Base-by-base conservation (phyloP, 768 basidiomycete genomes). In the Kwoniella shandongensis region DNA sequence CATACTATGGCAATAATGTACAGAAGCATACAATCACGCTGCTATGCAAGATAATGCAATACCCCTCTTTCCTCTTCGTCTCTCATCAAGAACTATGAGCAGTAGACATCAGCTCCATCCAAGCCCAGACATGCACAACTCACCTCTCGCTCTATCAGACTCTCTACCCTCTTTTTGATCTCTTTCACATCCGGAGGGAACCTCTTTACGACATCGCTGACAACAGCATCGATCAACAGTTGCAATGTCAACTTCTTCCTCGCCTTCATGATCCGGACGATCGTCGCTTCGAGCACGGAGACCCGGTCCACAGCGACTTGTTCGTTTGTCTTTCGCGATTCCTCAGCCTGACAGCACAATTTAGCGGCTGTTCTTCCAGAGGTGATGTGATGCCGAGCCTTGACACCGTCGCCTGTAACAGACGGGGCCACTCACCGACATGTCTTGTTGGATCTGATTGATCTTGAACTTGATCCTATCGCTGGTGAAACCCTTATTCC, bases 251-350 rank as follows among this genome's bases (percentile, higher is more conserved):
- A 80, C 77, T 88, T 87, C 79, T 94, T 98, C 66, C 84, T 83
- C 2, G 85, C 86, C 75, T 98, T 98, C 91, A 98, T 93, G 69
- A 94, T 85, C 5, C 96, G 82, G 30, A 99, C 94, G 66, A 99
- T 93, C 20, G 93, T 93, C 0, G 92, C 92, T 65, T 98, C 91
- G 13, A 98, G 81, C 56, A 86, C 85, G 67, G 86, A 83, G 59
- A 86, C 86, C 58, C 94, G 84, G 76, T 97, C 92, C 32, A 86
- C 84, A 63, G 93, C 88, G 36, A 99, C 90, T 44, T 87, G 83
- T 1, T 81, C 82, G 68, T 90, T 89, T 4, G 90, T 93, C 54
- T 85, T 83, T 57, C 83, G 82, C 20, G 86, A 83, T 78, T 99
- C 96, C 70, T 97, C 93, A 32, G 84, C 82, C 91, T 91, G 63